Evolutionary conservation across 495 filamentous ascomycete genomes (phyloP).

Genomic region (Rostrohypoxylon terebratum): DNA sequence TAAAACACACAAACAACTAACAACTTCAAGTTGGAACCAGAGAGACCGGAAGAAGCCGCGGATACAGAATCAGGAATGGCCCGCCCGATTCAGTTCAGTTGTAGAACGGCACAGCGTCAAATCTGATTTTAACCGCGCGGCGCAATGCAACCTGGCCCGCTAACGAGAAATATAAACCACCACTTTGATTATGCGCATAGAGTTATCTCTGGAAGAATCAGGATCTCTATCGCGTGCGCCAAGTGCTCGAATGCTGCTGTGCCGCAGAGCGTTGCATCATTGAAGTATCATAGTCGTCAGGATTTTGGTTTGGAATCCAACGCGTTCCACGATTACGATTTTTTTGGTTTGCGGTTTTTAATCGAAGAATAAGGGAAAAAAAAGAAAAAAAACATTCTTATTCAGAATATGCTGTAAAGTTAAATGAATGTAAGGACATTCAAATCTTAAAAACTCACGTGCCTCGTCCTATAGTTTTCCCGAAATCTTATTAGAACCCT

Average conservation of each 20-base stretch:
- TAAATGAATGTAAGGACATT: neutral
- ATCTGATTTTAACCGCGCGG: slow-evolving; percentile 34
- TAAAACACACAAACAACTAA: slow-evolving; percentile 2
- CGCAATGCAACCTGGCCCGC: slow-evolving; percentile 34
- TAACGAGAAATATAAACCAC: neutral
- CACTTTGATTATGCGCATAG: neutral
- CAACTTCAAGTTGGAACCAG: neutral
- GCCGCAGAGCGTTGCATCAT: slow-evolving; percentile 43
- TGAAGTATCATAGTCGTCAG: slow-evolving; percentile 33
- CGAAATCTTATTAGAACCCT: neutral
- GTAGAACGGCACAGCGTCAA: slow-evolving; percentile 36
- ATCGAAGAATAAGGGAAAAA: neutral
- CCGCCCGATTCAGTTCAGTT: slow-evolving; percentile 11
- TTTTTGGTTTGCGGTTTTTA: neutral
- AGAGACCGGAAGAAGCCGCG: slow-evolving; percentile 2
- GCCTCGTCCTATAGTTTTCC: neutral
- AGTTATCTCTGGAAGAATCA: neutral
- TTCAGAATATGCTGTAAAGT: no score
- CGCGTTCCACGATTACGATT: slow-evolving; percentile 22
- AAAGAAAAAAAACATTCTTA: neutral
- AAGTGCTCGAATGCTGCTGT: slow-evolving; percentile 22
- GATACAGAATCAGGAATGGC: slow-evolving; percentile 9
- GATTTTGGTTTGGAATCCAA: slow-evolving; percentile 36
- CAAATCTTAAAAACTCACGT: neutral
- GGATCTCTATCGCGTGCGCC: slow-evolving; percentile 3